Percentiles rank a stretch among this genome's conserved stretches.
Evolutionary conservation across 805 yeast species (phyloP).

Genomic region (Hanseniaspora meyeri): DNA sequence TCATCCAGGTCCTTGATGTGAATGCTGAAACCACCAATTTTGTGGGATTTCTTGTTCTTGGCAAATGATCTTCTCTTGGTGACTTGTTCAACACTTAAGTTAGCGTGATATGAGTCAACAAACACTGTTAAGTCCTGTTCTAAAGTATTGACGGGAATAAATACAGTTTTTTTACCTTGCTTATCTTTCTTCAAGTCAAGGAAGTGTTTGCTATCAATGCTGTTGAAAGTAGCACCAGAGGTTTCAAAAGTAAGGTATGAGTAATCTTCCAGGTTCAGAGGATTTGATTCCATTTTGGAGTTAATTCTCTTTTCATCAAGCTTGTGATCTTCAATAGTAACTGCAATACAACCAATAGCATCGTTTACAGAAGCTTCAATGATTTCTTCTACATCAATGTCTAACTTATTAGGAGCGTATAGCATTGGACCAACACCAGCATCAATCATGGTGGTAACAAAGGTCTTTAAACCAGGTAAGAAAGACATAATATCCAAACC

Average conservation of each 20-base stretch:
- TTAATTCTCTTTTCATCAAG: not conserved
- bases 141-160: conserved; percentile 44
- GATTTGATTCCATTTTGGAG: not conserved
- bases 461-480: conserved; percentile 64
- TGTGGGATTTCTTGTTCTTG: conserved; percentile 11
- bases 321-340: conserved; percentile 43
- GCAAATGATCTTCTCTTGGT: conserved; percentile 8
- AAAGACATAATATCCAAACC: conserved; percentile 77
- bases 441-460: conserved; percentile 59
- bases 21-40: conserved; percentile 10
- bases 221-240: conserved; percentile 4
- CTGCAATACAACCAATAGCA: conserved; percentile 56
- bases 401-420: conserved; percentile 71
- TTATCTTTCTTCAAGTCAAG: not conserved
- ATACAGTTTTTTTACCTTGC: conserved; percentile 19
- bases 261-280: conserved; percentile 17
- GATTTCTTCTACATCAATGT: conserved; percentile 60
- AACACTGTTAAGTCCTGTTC: conserved; percentile 39
- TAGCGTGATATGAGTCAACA: conserved; percentile 6
- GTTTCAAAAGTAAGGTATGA: conserved; percentile 8
- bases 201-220: not conserved
- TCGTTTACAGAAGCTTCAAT: conserved; percentile 53
- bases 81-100: conserved; percentile 6
- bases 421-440: conserved; percentile 62
- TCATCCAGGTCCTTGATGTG: conserved; percentile 2